Conservation (phyloP, 2,329 filamentous ascomycete species). For the Bipolaris cookei region DNA sequence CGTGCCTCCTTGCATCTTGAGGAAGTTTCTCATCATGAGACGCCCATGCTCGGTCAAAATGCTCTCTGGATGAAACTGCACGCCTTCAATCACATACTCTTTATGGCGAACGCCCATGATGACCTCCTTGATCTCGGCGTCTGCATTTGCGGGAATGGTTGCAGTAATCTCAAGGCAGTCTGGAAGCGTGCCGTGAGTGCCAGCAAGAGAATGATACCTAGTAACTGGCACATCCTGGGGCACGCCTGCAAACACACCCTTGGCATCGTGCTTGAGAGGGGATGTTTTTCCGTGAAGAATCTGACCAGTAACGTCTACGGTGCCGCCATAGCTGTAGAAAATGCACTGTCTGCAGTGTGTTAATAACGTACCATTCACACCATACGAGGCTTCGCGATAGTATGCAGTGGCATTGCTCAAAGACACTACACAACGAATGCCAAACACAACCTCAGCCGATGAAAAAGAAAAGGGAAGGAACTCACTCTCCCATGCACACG, state of each 20-base stretch:
- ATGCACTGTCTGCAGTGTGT: constrained; percentile 77
- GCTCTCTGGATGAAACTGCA: constrained; percentile 97
- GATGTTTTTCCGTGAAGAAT: constrained; percentile 98
- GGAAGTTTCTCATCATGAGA: constrained; percentile 89
- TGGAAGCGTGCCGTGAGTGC: constrained; percentile 85
- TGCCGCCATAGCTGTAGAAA: constrained; percentile 88
- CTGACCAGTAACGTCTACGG: constrained; percentile 90
- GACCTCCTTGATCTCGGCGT: constrained; percentile 77
- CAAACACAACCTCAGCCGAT: neutral
- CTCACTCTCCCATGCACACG: constrained; percentile 97
- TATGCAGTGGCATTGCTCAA: neutral
- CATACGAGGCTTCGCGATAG: neutral
- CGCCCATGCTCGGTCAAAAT: constrained; percentile 91
- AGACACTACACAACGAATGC: neutral
- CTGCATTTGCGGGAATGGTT: constrained; percentile 75
- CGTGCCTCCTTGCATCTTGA: constrained; percentile 85
- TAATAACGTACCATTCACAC: neutral
- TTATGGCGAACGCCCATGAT: constrained; percentile 98
- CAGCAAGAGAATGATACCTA: constrained; percentile 93
- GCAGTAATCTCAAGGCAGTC: constrained; percentile 87
- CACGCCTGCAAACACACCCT: constrained; percentile 88
- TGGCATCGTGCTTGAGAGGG: constrained; percentile 82
- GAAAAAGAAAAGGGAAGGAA: constrained; percentile 29
- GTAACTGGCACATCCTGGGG: constrained; percentile 84
- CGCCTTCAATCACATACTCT: constrained; percentile 87